Percentiles rank a stretch among this genome's conserved stretches.
phyloP scores from a whole-genome alignment of 208 protist species.

The Trypanosoma platydactyli region DNA sequence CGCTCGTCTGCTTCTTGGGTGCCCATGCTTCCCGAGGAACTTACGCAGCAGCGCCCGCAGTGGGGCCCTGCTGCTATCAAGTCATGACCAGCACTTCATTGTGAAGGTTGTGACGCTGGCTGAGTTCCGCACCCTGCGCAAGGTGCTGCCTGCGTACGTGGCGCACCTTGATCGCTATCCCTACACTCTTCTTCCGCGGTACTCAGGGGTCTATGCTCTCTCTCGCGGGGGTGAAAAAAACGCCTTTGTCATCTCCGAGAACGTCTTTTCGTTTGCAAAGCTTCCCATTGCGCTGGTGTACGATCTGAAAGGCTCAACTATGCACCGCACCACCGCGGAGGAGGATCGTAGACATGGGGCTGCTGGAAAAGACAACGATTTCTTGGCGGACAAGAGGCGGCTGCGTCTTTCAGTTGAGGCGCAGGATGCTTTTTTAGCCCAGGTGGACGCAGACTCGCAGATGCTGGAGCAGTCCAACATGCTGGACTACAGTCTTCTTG shows the following conservation, averaged over 20 bases:
- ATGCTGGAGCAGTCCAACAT: slow-evolving; percentile 25
- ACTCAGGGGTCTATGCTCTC: slow-evolving; percentile 31
- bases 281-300: slow-evolving; percentile 29
- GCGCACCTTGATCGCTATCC: slow-evolving; percentile 26
- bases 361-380: slow-evolving; percentile 38
- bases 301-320: slow-evolving; percentile 40
- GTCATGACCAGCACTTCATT: slow-evolving; percentile 43
- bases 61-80: slow-evolving; percentile 54
- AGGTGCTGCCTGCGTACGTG: slow-evolving; percentile 43
- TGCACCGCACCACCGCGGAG: slow-evolving; percentile 25
- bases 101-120: slow-evolving; percentile 43
- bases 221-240: slow-evolving; percentile 12
- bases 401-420: slow-evolving; percentile 17
- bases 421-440: slow-evolving; percentile 21
- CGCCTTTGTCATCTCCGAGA: slow-evolving; percentile 18
- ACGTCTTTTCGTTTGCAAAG: slow-evolving; percentile 26
- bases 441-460: slow-evolving; percentile 29
- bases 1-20: slow-evolving; percentile 30
- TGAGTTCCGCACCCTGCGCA: slow-evolving; percentile 40
- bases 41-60: slow-evolving; percentile 41
- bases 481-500: slow-evolving; percentile 41
- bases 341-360: slow-evolving; percentile 23
- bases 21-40: slow-evolving; percentile 21
- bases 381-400: slow-evolving; percentile 18
- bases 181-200: slow-evolving; percentile 30